These are phyloP conservation scores for Monosporascus sp. DNA, from an alignment of 2,329 filamentous ascomycete genomes.

Conservation along the genomic window DNA sequence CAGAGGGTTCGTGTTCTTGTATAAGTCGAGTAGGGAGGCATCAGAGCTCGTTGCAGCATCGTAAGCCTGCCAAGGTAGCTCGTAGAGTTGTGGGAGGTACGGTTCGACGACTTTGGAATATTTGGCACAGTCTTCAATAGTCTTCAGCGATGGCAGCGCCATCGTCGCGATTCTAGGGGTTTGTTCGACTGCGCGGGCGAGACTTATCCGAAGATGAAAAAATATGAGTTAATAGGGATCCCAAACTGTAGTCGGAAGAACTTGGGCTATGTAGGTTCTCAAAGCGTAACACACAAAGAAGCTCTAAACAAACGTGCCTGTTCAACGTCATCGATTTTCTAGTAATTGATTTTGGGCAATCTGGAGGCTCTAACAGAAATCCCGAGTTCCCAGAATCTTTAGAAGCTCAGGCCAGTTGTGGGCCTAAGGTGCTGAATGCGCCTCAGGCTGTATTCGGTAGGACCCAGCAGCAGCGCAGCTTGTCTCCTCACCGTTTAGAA, in stretches of 20 bases:
- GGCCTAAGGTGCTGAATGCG: neutral
- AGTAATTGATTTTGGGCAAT: neutral
- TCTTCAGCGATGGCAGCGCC: slow-evolving; percentile 67
- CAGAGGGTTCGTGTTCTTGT: slow-evolving; percentile 80
- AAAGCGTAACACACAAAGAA: too few species aligned
- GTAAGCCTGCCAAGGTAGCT: slow-evolving; percentile 61
- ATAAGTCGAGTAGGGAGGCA: slow-evolving; percentile 60
- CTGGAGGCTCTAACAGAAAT: neutral
- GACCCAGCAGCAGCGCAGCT: too few species aligned
- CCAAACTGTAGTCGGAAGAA: neutral
- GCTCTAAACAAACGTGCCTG: neutral
- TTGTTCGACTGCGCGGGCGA: neutral
- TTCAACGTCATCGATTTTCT: neutral
- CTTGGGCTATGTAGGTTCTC: too few species aligned
- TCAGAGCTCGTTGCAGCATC: slow-evolving; percentile 55
- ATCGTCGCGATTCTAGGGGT: slow-evolving; percentile 34
- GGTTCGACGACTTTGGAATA: slow-evolving; percentile 71
- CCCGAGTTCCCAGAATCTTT: neutral
- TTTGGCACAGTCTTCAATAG: slow-evolving; percentile 69
- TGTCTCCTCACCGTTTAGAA: too few species aligned
- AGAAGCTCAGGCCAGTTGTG: slow-evolving; percentile 1
- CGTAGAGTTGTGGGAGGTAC: slow-evolving; percentile 64
- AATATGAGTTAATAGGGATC: too few species aligned
- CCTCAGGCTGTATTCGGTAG: too few species aligned
- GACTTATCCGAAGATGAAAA: too few species aligned